Evolutionary conservation across 2,329 filamentous ascomycete genomes (phyloP).

Genomic region (Rachicladosporium sp.): DNA sequence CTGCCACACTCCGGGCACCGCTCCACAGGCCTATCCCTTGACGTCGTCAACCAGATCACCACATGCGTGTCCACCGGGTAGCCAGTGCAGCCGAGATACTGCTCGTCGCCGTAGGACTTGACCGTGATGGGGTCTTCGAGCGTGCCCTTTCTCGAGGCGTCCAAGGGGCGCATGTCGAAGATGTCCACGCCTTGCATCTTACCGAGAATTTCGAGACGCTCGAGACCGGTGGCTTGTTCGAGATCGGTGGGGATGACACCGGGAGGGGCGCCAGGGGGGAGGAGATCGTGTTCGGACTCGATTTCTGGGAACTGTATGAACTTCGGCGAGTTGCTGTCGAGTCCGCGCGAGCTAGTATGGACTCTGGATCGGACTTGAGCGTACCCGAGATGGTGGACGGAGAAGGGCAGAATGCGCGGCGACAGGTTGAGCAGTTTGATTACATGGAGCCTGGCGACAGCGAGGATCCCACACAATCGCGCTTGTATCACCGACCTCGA

Average conservation of each 20-base stretch:
- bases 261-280: conserved; percentile 66
- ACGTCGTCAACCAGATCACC: conserved; percentile 80
- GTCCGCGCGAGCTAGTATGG: conserved; percentile 53
- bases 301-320: conserved; percentile 57
- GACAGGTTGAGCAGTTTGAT: conserved; percentile 83
- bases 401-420: conserved; percentile 42
- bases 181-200: conserved; percentile 98
- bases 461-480: conserved; percentile 11
- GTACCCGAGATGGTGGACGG: conserved; percentile 40
- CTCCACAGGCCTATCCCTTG: conserved; percentile 79
- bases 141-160: conserved; percentile 83
- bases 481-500: conserved; percentile 25
- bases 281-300: conserved; percentile 66
- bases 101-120: conserved; percentile 86
- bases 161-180: conserved; percentile 96
- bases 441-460: conserved; percentile 49
- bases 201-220: conserved; percentile 96
- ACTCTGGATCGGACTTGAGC: conserved; percentile 34
- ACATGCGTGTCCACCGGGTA: conserved; percentile 83
- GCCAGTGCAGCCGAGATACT: conserved; percentile 93
- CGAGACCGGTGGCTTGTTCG: conserved; percentile 91
- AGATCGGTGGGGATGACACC: conserved; percentile 87
- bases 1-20: conserved; percentile 94
- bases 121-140: conserved; percentile 82
- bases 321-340: too few relatives aligned